Base-by-base conservation (phyloP, 306 rosid genomes). In the Aeschynomene evenia region DNA sequence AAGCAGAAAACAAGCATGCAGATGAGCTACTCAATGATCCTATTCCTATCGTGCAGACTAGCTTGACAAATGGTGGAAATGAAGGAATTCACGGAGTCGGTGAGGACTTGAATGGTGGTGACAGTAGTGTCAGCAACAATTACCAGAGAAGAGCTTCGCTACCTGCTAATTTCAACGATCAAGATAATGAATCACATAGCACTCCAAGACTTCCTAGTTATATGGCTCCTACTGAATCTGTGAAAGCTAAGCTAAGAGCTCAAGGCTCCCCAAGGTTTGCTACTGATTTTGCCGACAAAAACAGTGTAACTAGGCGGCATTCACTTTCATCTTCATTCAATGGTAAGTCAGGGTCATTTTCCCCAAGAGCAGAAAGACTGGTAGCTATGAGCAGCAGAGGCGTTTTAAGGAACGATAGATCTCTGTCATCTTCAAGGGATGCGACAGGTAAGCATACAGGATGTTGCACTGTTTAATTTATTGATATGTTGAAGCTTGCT, bases 191-290 rank as follows among this genome's bases (percentile, higher is more conserved):
- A 48, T 39, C 64, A 26, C 86, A 79, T 45, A 77, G 14, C 76
- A 74, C 79, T 40, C 77, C 82, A 60, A 74, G 74, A 24, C 33
- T 87, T 22, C 89, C 91, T 4, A 84, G 86, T 81, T 87, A 87
- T 72, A 87, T 87, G 91, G 80, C 72, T 29, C 80, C 91, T 18
- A 87, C 91, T 64, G 83, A 87, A 77, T 87, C 91, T 18, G 89
- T 81, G 18, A 87, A 87, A 62, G 91, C 85, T 64, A 86, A 67
- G 77, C 89, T 87, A 26, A 79, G 82, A 73, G 87, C 43, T 53
- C 85, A 70, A 70, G 83, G 83, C 51, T 82, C 82, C 28, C 79
- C 79, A 0, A 71, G 79, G 72, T 49, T 73, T 67, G 83, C 74
- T 23, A 40, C 77, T 52, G 87, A 77, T 66, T 61, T 75, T 40